Evolutionary conservation across 108 stramenopile species (phyloP).

Genomic region (Nitzschia inconspicua): DNA sequence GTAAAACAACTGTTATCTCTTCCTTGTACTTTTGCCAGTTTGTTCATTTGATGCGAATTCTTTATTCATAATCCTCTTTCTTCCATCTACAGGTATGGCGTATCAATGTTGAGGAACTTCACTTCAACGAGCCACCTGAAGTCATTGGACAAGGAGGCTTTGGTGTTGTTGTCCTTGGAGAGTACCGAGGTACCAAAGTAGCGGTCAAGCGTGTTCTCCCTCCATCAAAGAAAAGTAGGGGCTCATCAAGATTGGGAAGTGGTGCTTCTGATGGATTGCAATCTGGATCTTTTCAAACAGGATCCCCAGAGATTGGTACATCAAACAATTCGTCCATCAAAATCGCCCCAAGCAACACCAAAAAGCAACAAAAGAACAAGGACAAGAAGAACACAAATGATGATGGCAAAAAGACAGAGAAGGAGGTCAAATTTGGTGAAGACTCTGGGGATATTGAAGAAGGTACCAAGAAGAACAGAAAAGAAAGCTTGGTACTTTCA

Average conservation of each 20-base stretch:
- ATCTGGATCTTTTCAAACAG: too few species aligned
- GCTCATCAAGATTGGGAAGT: too few species aligned
- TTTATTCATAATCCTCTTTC: too few species aligned
- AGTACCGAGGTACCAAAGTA: constrained; percentile 42
- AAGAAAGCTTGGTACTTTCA: too few species aligned
- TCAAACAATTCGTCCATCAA: too few species aligned
- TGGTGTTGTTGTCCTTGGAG: constrained; percentile 32
- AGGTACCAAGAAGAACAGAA: too few species aligned
- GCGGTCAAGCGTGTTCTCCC: constrained; percentile 48
- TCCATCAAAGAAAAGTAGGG: neutral
- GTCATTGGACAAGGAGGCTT: constrained; percentile 41
- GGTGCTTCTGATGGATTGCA: too few species aligned
- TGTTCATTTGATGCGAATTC: too few species aligned
- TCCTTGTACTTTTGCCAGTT: constrained; percentile 31
- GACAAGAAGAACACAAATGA: neutral
- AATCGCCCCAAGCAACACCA: too few species aligned
- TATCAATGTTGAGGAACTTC: constrained; percentile 19
- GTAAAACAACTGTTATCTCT: constrained; percentile 25
- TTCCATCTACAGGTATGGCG: constrained; percentile 28
- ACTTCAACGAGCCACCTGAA: constrained; percentile 23
- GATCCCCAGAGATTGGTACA: too few species aligned
- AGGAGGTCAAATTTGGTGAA: constrained; percentile 7
- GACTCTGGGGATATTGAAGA: constrained; percentile 2
- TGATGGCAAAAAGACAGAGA: neutral
- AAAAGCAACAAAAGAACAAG: too few species aligned